Evolutionary conservation across 1,284 basidiomycete species (phyloP), one percentile per base, ranked within the genome.

Genomic region (Trametes hirsuta): DNA sequence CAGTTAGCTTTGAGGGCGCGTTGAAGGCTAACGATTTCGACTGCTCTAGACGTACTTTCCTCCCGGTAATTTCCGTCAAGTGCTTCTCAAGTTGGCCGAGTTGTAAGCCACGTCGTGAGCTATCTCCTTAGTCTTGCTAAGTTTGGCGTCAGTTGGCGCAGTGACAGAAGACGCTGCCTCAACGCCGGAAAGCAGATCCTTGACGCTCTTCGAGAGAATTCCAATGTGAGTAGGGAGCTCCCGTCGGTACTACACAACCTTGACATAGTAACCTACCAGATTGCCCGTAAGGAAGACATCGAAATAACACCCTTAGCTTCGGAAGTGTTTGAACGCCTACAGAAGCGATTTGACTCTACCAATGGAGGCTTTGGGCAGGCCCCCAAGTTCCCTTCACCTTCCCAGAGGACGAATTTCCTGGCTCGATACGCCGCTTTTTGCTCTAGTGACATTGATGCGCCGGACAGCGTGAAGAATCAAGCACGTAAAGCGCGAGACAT

Each of bases 351-450:
- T 66, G 77, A 79, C 62, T 39, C 66, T 3, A 55, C 54, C 14
- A 67, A 77, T 58, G 78, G 77, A 10, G 78, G 78, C 3, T 79
- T 79, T 63, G 72, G 69, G 2, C 63, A 66, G 22, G 78, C 77
- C 22, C 79, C 79, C 15, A 81, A 81, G 64, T 80, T 81, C 61
- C 70, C 72, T 14, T 68, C 69, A 6, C 65, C 68, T 2, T 41
- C 69, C 1, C 66, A 68, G 49, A 72, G 70, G 6, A 64, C 57
- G 3, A 62, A 69, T 30, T 69, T 70, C 52, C 66, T 73, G 3
- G 56, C 70, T 12, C 69, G 71, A 1, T 69, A 66, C 44, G 68
- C 69, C 9, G 64, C 68, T 10, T 47, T 59, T 24, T 55, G 63
- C 47, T 25, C 58, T 35, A 54, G n/a, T 24, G 22, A 53, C 9